Evolutionary conservation across 805 yeast species (phyloP), one percentile per base, ranked within the genome.

Genomic region (Candida odintsovae): DNA sequence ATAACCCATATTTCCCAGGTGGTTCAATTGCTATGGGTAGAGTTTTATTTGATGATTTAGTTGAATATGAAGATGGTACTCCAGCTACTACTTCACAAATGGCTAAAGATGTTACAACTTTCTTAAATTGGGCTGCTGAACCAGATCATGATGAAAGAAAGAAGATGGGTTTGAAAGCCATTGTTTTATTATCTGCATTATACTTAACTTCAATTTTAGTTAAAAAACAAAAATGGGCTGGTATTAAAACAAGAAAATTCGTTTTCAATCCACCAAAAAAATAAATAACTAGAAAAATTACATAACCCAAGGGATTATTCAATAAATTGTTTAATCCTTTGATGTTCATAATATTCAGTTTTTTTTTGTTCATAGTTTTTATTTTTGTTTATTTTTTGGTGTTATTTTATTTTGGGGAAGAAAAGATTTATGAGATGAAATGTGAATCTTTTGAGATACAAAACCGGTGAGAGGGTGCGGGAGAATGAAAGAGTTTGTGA

Each of bases 1-100:
- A 94, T 76, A 94, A 94, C 80, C 99, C 99, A 65, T 94, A 94
- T 79, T 94, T 94, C 96, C 98, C 99, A 69, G 98, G 98, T 74
- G 98, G 99, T 57, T 79, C 97, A 38, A 92, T 94, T 76, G 99
- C 97, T 60, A 94, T 94, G 99, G 98, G 88, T 67, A 87, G 99
- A 76, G 98, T 92, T 50, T 78, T 94, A 69, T 94, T 90, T 61
- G 99, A 94, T 67, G 99, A 88, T 56, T 78, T 94, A 65, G 99
- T 94, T 55, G 99, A 94, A 77, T 94, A 83, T 73, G 99, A 94
- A 70, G 99, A 94, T 69, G 99, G 99, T 66, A 94, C 99, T 50
- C 96, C 95, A 50, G 98, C 99, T 45, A 83, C 98, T 45, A 86
- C 98, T 54, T 84, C 98, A 48, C 99, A 94, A 77, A 90, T 92